These are phyloP conservation scores for Talaromyces marneffei DNA, from an alignment of 2,329 filamentous ascomycete genomes.

Conservation along the genomic window DNA sequence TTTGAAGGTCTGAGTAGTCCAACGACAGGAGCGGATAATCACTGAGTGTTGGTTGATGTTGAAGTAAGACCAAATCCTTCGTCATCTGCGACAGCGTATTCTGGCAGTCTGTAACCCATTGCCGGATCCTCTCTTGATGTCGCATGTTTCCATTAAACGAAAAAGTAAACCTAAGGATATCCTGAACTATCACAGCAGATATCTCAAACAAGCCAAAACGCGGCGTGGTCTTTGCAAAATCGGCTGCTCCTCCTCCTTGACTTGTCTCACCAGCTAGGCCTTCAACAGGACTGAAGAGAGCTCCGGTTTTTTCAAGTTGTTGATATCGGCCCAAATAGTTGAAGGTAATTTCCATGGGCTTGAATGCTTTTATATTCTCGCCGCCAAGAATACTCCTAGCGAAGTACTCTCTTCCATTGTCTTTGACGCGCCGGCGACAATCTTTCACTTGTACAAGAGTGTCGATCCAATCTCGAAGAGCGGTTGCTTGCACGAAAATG, in stretches of 20 bases:
- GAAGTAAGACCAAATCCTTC: slow-evolving; percentile 21
- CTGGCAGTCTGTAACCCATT: slow-evolving; percentile 40
- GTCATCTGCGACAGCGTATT: slow-evolving; percentile 28
- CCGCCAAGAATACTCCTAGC: slow-evolving; percentile 27
- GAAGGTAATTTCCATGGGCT: slow-evolving; percentile 39
- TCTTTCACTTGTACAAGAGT: slow-evolving; percentile 36
- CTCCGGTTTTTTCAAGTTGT: slow-evolving; percentile 41
- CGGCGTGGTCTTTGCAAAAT: slow-evolving; percentile 41
- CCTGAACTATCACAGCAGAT: slow-evolving; percentile 45
- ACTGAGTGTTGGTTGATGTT: slow-evolving; percentile 32
- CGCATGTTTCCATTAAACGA: slow-evolving; percentile 47
- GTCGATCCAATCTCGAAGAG: slow-evolving; percentile 24
- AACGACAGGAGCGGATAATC: slow-evolving; percentile 44
- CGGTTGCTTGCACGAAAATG: slow-evolving; percentile 30
- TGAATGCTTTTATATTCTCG: slow-evolving; percentile 26
- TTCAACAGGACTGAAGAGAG: slow-evolving; percentile 40
- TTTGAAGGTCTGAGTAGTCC: slow-evolving; percentile 38
- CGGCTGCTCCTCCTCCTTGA: slow-evolving; percentile 41
- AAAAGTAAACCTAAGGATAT: slow-evolving; percentile 45
- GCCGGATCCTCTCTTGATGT: slow-evolving; percentile 39
- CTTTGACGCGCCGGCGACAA: slow-evolving; percentile 29
- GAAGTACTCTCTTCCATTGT: slow-evolving; percentile 37
- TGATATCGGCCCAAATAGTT: slow-evolving; percentile 38
- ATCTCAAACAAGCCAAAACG: slow-evolving; percentile 50
- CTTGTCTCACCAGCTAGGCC: slow-evolving; percentile 44